Conservation (phyloP, 129 eudicot genomes). For the Helichrysum umbraculigerum region DNA sequence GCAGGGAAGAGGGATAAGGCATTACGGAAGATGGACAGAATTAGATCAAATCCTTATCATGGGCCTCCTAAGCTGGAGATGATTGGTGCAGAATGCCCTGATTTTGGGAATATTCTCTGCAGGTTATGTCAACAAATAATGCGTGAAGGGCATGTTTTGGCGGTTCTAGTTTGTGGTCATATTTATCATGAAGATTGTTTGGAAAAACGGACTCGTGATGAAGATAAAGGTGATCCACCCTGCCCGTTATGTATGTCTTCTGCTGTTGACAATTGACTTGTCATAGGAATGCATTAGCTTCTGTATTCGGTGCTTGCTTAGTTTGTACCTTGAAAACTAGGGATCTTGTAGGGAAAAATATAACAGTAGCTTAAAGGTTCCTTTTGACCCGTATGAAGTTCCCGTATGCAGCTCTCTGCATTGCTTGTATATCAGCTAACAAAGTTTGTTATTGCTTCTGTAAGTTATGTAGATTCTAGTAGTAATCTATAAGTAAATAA, state of each 20-base stretch:
- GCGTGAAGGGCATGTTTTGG: slow-evolving; percentile 48
- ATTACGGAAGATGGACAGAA: slow-evolving; percentile 57
- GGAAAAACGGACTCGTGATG: slow-evolving; percentile 49
- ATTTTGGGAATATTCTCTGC: slow-evolving; percentile 45
- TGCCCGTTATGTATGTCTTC: slow-evolving; percentile 56
- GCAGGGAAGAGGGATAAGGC: slow-evolving; percentile 51
- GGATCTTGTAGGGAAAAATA: slow-evolving; percentile 18
- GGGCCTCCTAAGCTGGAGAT: slow-evolving; percentile 1
- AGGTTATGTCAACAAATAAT: slow-evolving; percentile 52
- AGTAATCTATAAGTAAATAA: not conserved
- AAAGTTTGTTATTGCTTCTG: slow-evolving; percentile 12
- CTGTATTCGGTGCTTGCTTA: slow-evolving; percentile 9
- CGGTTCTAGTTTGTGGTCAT: slow-evolving; percentile 83
- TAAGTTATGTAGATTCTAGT: slow-evolving; percentile 8
- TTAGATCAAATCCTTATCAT: slow-evolving; percentile 39
- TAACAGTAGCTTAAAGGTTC: slow-evolving; percentile 1
- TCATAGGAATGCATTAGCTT: slow-evolving; percentile 17
- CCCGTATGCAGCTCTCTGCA: not conserved
- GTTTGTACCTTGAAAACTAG: slow-evolving; percentile 20
- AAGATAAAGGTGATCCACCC: slow-evolving; percentile 66
- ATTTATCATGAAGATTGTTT: slow-evolving; percentile 77
- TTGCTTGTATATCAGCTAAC: not conserved
- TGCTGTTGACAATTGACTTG: slow-evolving; percentile 5
- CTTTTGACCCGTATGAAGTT: not conserved
- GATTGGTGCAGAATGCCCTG: slow-evolving; percentile 32